Evolutionary conservation across 208 protist genomes (phyloP), one percentile per base, ranked within the genome.

Genomic region (Leishmania aethiopica): DNA sequence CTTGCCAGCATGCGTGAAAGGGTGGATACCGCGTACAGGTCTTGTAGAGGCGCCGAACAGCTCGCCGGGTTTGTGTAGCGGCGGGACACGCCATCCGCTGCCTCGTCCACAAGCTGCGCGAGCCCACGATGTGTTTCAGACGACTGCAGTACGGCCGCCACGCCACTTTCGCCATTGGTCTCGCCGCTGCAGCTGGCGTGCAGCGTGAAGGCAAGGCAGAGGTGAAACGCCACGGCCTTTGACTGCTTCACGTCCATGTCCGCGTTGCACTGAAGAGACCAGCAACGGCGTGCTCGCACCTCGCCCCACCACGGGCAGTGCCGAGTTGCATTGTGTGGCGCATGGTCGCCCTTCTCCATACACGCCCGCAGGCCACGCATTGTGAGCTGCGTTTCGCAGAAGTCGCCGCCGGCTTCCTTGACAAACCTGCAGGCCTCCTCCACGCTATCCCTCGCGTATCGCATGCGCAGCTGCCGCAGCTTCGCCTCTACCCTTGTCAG

Each of bases 251-350:
- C 28, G 47, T 62, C 64, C 32, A 57, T 19, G 32, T 80, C 62
- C 28, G 32, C 62, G 15, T 47, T 25, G 47, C 77, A 80, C 47
- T 70, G 15, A 19, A 80, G 62, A 10, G 22, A 62, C 77, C 77
- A 80, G 77, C 28, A n/a, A n/a, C 11, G 77, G 37, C 42, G 45
- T 22, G 19, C 64, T 28, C 28, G 55, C 40, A 32, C 15, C 57
- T 78, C 53, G 42, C 75, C 75, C 75, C 75, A 78, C 75, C 75
- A 78, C 57, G 53, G 35, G 59, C 57, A 78, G 37, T 32, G 55
- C 75, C 55, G 10, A 35, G 1, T 35, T 13, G 35, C 40, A 69
- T 25, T 19, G 22, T 35, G 51, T n/a, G 51, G 10, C 35, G 51
- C 42, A 10, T 22, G 35, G 57, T 6, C 75, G 25, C 28, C 22